Conservation (phyloP, 805 yeast genomes). For the Kodamaea jinghongensis region DNA sequence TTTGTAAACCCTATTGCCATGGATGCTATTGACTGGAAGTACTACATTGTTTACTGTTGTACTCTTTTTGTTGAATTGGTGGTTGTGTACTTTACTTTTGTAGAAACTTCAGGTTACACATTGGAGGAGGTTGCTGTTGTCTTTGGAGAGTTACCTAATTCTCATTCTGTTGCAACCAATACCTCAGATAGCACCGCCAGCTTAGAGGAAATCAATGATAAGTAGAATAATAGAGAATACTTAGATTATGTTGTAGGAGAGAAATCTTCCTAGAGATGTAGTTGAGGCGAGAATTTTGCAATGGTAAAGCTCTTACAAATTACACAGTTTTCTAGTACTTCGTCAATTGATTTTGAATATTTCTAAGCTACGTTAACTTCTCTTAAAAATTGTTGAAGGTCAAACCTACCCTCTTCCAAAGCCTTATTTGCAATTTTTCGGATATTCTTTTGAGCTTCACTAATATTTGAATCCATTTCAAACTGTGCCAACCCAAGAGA, state of each 20-base stretch:
- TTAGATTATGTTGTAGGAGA: no score
- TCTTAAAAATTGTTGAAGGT: background rate
- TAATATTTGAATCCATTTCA: slow-evolving; percentile 20
- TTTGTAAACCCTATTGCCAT: slow-evolving; percentile 13
- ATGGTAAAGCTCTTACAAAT: no score
- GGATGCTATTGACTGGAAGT: slow-evolving; percentile 21
- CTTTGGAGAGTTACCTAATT: slow-evolving; percentile 22
- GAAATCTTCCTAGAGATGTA: no score
- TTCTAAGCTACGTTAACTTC: background rate
- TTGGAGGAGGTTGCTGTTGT: slow-evolving; percentile 38
- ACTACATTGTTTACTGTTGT: slow-evolving; percentile 11
- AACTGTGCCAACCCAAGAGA: slow-evolving; percentile 26
- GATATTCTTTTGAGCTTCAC: slow-evolving; percentile 23
- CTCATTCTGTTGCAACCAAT: no score
- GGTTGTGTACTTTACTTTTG: slow-evolving; percentile 29
- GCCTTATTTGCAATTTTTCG: slow-evolving; percentile 24
- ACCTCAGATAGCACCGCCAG: no score
- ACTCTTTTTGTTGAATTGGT: slow-evolving; percentile 23
- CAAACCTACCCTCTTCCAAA: slow-evolving; percentile 4
- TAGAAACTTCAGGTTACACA: slow-evolving; percentile 37
- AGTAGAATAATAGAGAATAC: no score
- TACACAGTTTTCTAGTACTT: no score
- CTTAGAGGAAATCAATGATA: no score
- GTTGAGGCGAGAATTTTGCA: no score
- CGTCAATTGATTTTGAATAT: no score